Evolutionary conservation across 2,329 filamentous ascomycete genomes (phyloP).

Genomic region (Monosporascus sp.): DNA sequence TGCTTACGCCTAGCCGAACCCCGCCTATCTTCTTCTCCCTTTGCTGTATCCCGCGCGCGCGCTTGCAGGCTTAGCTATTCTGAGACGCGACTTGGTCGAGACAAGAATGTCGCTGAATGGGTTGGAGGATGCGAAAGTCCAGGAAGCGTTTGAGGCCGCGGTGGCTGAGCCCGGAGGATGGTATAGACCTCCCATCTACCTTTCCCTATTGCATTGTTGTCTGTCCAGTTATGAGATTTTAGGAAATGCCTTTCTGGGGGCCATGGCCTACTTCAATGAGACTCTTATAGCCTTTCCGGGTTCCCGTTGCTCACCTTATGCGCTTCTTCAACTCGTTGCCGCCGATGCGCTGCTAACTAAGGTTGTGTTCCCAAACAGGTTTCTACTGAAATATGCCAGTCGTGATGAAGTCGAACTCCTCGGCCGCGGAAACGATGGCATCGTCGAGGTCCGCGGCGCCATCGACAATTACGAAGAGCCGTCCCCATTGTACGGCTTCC

Average conservation of each 20-base stretch:
- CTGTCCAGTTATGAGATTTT: too few species aligned
- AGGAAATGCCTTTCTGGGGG: too few species aligned
- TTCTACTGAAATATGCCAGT: slow-evolving; percentile 84
- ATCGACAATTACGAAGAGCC: slow-evolving; percentile 76
- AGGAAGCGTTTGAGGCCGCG: slow-evolving; percentile 78
- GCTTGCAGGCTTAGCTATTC: too few species aligned
- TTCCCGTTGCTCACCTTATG: too few species aligned
- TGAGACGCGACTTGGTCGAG: too few species aligned
- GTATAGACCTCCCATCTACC: slow-evolving; percentile 49
- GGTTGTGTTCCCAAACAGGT: slow-evolving; percentile 51
- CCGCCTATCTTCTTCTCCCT: too few species aligned
- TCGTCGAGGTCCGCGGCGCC: slow-evolving; percentile 74
- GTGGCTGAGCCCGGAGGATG: slow-evolving; percentile 86
- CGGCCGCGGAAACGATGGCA: slow-evolving; percentile 71
- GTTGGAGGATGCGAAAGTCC: slow-evolving; percentile 73
- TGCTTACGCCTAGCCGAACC: background rate
- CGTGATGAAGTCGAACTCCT: slow-evolving; percentile 84
- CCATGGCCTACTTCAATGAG: too few species aligned
- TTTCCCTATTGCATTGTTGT: too few species aligned
- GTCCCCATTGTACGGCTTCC: slow-evolving; percentile 85
- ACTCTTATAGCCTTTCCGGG: too few species aligned
- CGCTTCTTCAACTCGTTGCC: too few species aligned
- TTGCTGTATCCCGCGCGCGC: too few species aligned
- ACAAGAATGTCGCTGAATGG: slow-evolving; percentile 87
- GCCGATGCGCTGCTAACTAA: too few species aligned